Conservation (phyloP, 2,329 filamentous ascomycete genomes). For the Camptophora hylomeconis region DNA sequence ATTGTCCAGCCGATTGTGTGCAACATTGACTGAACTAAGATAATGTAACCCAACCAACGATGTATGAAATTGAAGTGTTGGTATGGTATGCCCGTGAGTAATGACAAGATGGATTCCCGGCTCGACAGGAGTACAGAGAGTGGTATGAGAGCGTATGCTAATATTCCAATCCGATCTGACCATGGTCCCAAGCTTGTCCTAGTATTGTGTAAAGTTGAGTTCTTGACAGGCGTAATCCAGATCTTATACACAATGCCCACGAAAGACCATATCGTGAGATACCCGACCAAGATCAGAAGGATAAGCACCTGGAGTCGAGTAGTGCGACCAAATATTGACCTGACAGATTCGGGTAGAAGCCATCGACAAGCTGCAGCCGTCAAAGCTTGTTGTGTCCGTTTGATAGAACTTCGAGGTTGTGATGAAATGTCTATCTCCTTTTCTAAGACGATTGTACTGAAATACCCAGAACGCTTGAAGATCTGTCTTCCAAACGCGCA, state of each 20-base stretch:
- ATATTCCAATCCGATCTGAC: conserved; percentile 53
- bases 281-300: conserved; percentile 43
- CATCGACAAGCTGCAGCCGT: conserved; percentile 34
- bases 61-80: conserved; percentile 69
- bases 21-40: conserved; percentile 52
- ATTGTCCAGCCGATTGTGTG: conserved; percentile 62
- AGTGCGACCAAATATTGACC: conserved; percentile 50
- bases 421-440: no score
- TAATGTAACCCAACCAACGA: conserved; percentile 62
- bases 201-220: conserved; percentile 46
- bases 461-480: no score
- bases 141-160: conserved; percentile 63
- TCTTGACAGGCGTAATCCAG: conserved; percentile 58
- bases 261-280: conserved; percentile 56
- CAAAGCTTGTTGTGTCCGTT: conserved; percentile 26
- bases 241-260: conserved; percentile 54
- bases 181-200: conserved; percentile 54
- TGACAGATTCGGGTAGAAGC: conserved; percentile 48
- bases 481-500: conserved; percentile 25
- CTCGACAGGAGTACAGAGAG: conserved; percentile 54
- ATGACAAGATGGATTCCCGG: conserved; percentile 55
- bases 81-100: conserved; percentile 61
- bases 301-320: conserved; percentile 56
- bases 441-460: background rate
- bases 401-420: conserved; percentile 7